Conservation (phyloP, 257 asterid species). For the Przewalskia tangutica region DNA sequence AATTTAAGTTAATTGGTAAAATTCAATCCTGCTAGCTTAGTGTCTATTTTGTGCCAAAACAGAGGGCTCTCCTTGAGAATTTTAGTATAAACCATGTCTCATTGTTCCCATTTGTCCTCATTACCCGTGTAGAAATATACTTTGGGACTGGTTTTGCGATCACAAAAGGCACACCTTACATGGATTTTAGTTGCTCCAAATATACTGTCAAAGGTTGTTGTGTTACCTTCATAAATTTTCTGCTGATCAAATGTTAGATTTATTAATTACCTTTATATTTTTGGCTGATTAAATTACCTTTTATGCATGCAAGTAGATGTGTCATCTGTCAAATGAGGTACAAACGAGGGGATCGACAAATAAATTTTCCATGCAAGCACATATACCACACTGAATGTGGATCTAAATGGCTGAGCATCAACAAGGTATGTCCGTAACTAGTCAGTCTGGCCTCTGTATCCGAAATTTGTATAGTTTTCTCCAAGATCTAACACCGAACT, state of each 20-base stretch:
- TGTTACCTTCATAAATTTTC: neutral
- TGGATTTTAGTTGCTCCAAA: neutral
- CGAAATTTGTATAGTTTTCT: neutral
- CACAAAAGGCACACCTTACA: neutral
- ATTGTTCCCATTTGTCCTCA: neutral
- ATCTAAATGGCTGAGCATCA: conserved; percentile 90
- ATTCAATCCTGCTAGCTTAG: neutral
- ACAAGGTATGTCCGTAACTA: conserved; percentile 40
- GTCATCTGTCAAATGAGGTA: conserved; percentile 90
- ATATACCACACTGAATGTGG: conserved; percentile 74
- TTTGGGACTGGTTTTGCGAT: neutral
- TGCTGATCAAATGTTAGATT: neutral
- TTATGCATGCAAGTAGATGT: conserved; percentile 32
- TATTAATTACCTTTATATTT: neutral
- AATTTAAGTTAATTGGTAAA: neutral
- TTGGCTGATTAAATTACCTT: neutral
- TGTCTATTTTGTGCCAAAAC: neutral
- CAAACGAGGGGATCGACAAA: conserved; percentile 75
- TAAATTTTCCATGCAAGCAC: conserved; percentile 76
- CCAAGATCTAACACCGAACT: neutral
- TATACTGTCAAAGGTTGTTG: neutral
- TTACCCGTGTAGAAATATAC: neutral
- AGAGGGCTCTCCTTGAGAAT: neutral
- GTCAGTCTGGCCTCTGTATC: neutral
- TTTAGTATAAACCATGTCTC: neutral